Evolutionary conservation across 768 basidiomycete genomes (phyloP).

Genomic region (Naganishia randhawae): DNA sequence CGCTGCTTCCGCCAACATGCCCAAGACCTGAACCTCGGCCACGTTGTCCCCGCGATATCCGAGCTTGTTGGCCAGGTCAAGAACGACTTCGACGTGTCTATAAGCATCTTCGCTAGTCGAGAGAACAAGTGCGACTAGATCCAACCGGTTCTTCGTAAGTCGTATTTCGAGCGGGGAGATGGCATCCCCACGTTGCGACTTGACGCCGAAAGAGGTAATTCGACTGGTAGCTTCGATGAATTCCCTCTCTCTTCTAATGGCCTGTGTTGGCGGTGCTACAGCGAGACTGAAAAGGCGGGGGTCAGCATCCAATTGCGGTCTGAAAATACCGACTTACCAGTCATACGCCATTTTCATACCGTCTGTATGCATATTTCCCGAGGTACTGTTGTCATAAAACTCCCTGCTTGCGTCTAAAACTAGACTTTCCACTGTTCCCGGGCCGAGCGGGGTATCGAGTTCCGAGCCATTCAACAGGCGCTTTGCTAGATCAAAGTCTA

Average conservation of each 20-base stretch:
- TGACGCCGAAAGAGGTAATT: conserved; percentile 84
- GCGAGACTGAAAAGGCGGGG: conserved; percentile 53
- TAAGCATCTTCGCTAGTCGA: conserved; percentile 81
- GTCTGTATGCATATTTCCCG: conserved; percentile 84
- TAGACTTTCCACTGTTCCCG: conserved; percentile 64
- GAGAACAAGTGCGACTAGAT: conserved; percentile 79
- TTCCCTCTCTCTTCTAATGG: conserved; percentile 67
- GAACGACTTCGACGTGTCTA: conserved; percentile 83
- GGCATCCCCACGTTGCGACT: conserved; percentile 67
- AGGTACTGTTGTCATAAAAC: conserved; percentile 89
- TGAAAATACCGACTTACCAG: conserved; percentile 55
- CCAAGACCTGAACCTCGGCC: conserved; percentile 76
- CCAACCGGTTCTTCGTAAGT: conserved; percentile 79
- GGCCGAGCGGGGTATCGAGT: conserved; percentile 56
- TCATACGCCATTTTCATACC: conserved; percentile 97
- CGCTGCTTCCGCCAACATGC: conserved; percentile 87
- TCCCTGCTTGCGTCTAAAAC: conserved; percentile 78
- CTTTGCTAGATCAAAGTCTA: conserved; percentile 53
- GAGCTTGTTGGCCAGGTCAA: conserved; percentile 84
- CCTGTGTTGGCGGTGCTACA: conserved; percentile 65
- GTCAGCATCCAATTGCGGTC: neutral
- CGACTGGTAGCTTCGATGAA: conserved; percentile 98
- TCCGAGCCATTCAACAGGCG: conserved; percentile 58
- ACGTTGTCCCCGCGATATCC: conserved; percentile 66
- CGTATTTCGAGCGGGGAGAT: conserved; percentile 91